These are phyloP conservation scores for Mikania micrantha DNA, from an alignment of 129 eudicot species.

Conservation along the genomic window DNA sequence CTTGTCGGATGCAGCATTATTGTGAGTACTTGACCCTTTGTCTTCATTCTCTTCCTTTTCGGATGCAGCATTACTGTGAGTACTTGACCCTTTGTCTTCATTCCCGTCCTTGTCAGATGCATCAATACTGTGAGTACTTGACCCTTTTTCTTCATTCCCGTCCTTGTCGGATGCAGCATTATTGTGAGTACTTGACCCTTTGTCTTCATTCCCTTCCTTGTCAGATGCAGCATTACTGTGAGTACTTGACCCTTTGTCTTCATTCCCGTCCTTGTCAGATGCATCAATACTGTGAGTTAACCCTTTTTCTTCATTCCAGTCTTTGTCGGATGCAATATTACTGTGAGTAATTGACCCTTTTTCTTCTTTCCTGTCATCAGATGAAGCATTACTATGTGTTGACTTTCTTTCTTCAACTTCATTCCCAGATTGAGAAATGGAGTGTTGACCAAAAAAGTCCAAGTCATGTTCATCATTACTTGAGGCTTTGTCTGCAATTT, in stretches of 20 bases:
- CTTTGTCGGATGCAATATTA: background rate
- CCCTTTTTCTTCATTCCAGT: background rate
- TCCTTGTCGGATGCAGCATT: background rate
- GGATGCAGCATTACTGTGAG: background rate
- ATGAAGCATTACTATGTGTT: background rate
- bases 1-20: slow-evolving; percentile 1
- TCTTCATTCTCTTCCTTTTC: background rate
- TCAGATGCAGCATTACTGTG: slow-evolving; percentile 7
- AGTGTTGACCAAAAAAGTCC: background rate
- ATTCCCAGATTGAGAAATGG: background rate
- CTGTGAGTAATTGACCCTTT: background rate
- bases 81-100: background rate
- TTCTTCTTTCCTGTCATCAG: background rate
- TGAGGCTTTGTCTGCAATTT: background rate
- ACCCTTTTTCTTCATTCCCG: background rate
- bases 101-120: background rate
- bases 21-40: background rate
- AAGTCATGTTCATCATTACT: background rate
- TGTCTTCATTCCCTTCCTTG: background rate
- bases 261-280: background rate
- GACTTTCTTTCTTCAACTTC: slow-evolving; percentile 1
- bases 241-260: slow-evolving; percentile 1
- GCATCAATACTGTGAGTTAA: background rate
- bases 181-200: background rate
- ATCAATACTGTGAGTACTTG: background rate